phyloP scores from a whole-genome alignment of 2,329 filamentous ascomycete species.

The Simplicillium aogashimaense region DNA sequence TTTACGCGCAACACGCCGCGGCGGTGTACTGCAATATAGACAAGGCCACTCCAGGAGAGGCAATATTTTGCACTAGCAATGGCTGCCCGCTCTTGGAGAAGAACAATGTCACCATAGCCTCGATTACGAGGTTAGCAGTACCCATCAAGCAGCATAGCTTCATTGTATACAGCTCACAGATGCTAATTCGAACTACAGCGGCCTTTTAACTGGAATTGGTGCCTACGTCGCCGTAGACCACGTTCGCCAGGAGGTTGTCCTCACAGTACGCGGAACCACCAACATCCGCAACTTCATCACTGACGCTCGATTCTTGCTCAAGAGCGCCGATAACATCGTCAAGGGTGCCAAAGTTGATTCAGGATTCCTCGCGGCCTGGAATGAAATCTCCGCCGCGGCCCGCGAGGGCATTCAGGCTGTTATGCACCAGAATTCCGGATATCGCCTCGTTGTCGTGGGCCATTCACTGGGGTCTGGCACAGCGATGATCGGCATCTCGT shows the following conservation, averaged over 20 bases:
- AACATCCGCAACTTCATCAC: conserved; percentile 1
- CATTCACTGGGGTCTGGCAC: conserved; percentile 54
- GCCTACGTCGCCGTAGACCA: not conserved
- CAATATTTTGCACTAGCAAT: too few relatives aligned
- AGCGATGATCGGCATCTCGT: conserved; percentile 42
- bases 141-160: too few relatives aligned
- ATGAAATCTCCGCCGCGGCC: conserved; percentile 29
- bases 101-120: too few relatives aligned
- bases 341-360: conserved; percentile 17
- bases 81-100: too few relatives aligned
- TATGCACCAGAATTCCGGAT: conserved; percentile 30
- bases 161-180: too few relatives aligned
- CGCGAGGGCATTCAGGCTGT: conserved; percentile 28
- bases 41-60: too few relatives aligned
- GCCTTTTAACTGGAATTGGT: not conserved
- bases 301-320: not conserved
- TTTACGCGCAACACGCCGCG: too few relatives aligned
- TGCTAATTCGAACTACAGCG: too few relatives aligned
- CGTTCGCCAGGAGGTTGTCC: not conserved
- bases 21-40: too few relatives aligned
- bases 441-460: conserved; percentile 41
- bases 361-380: conserved; percentile 44
- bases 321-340: not conserved
- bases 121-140: too few relatives aligned
- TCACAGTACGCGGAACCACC: not conserved